These are phyloP conservation scores for Debaryomyces udenii DNA, from an alignment of 1,139 yeast genomes.

Conservation along the genomic window DNA sequence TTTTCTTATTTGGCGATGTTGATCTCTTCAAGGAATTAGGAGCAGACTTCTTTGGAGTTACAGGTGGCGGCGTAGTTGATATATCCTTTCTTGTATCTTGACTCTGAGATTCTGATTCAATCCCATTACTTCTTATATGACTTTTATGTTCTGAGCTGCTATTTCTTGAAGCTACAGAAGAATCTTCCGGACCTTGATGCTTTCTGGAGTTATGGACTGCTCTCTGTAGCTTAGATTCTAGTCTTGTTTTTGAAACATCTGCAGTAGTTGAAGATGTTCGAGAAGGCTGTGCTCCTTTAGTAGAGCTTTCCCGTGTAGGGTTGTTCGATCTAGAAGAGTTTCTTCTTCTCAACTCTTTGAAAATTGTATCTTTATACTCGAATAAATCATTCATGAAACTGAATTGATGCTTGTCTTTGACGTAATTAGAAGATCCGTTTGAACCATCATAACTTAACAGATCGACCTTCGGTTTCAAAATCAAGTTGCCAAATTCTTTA, in stretches of 20 bases:
- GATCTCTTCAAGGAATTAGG: constrained; percentile 37
- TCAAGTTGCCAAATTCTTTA: constrained; percentile 66
- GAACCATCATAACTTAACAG: constrained; percentile 2
- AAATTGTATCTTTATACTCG: constrained; percentile 56
- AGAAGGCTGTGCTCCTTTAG: constrained; percentile 18
- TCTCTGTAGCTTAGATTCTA: constrained; percentile 35
- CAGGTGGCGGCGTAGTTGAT: constrained; percentile 22
- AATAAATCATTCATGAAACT: constrained; percentile 65
- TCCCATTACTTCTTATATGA: neutral
- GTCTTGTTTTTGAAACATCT: constrained; percentile 28
- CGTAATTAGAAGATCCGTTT: neutral
- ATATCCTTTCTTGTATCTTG: neutral
- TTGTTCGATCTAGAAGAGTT: constrained; percentile 26
- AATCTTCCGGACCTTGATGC: constrained; percentile 4
- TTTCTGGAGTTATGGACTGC: constrained; percentile 24
- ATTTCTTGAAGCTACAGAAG: neutral
- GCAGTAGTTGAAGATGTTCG: neutral
- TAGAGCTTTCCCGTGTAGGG: constrained; percentile 13
- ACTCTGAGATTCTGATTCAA: neutral
- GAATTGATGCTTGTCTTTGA: constrained; percentile 60
- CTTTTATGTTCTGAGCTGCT: neutral
- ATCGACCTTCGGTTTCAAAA: constrained; percentile 55
- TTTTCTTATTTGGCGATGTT: constrained; percentile 44
- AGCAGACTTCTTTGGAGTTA: constrained; percentile 23
- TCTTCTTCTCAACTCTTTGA: constrained; percentile 48